Conservation (phyloP, 2,329 filamentous ascomycete species). For the Coniochaeta sp. region DNA sequence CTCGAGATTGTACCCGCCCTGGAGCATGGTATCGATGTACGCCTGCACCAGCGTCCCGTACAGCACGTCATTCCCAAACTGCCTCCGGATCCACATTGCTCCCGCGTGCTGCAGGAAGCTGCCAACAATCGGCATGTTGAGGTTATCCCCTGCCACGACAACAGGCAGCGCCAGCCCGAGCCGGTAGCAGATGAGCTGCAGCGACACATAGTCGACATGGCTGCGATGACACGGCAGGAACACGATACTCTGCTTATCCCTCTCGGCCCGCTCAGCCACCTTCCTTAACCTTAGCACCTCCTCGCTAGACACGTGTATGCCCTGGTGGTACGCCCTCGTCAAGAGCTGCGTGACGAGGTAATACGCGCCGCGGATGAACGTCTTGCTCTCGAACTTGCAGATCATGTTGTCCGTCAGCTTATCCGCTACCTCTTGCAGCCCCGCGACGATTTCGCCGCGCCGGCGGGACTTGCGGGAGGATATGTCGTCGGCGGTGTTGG, state of each 20-base stretch:
- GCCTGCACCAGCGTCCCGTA: slow-evolving; percentile 92
- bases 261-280: slow-evolving; percentile 75
- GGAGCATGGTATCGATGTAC: slow-evolving; percentile 88
- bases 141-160: slow-evolving; percentile 90
- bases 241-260: slow-evolving; percentile 89
- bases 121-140: slow-evolving; percentile 89
- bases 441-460: slow-evolving; percentile 60
- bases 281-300: slow-evolving; percentile 78
- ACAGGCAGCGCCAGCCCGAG: slow-evolving; percentile 83
- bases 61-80: slow-evolving; percentile 85
- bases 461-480: slow-evolving; percentile 42
- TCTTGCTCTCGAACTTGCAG: slow-evolving; percentile 95
- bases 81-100: slow-evolving; percentile 91
- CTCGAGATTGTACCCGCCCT: slow-evolving; percentile 89
- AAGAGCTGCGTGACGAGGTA: slow-evolving; percentile 83
- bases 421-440: slow-evolving; percentile 74
- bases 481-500: slow-evolving; percentile 50
- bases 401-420: slow-evolving; percentile 93
- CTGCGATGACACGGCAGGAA: slow-evolving; percentile 93
- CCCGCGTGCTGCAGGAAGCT: slow-evolving; percentile 91
- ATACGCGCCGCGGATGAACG: slow-evolving; percentile 87
- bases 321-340: slow-evolving; percentile 91
- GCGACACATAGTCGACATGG: slow-evolving; percentile 91
- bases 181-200: slow-evolving; percentile 93
- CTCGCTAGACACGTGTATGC: slow-evolving; percentile 91